Conservation (phyloP, 768 basidiomycete genomes). For the Boletus pseudo-olivaceus region DNA sequence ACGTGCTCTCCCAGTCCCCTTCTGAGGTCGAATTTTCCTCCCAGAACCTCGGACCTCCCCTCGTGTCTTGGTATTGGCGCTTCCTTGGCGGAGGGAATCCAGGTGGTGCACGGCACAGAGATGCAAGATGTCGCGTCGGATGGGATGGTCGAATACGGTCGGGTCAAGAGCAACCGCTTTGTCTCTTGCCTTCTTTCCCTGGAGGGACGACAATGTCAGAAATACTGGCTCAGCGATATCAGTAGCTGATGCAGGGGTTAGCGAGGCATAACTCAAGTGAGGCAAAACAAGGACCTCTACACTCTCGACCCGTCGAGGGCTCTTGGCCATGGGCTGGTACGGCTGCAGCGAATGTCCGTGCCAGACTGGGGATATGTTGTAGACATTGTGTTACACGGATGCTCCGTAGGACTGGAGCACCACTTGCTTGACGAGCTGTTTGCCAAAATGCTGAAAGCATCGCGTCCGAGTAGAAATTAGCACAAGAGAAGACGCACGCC, state of each 20-base stretch:
- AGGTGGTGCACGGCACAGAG: slow-evolving; percentile 86
- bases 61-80: slow-evolving; percentile 88
- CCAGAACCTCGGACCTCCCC: slow-evolving; percentile 88
- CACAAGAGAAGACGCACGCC: not conserved
- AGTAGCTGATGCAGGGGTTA: slow-evolving; percentile 29
- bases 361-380: not conserved
- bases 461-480: not conserved
- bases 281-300: slow-evolving; percentile 16
- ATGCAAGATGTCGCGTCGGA: slow-evolving; percentile 90
- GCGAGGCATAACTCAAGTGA: slow-evolving; percentile 1
- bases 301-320: not conserved
- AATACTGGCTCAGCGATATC: slow-evolving; percentile 49
- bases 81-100: slow-evolving; percentile 87
- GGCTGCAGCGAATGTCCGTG: slow-evolving; percentile 12
- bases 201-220: slow-evolving; percentile 57
- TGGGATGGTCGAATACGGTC: slow-evolving; percentile 83
- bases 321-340: slow-evolving; percentile 3
- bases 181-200: slow-evolving; percentile 39
- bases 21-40: slow-evolving; percentile 85
- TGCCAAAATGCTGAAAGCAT: slow-evolving; percentile 22
- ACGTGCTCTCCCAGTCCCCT: slow-evolving; percentile 87
- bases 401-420: not conserved
- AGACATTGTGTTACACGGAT: not conserved
- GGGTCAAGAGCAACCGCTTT: slow-evolving; percentile 66
- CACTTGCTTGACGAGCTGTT: slow-evolving; percentile 12